Conservation (phyloP, 306 rosid species). For the Acmispon strigosus region DNA sequence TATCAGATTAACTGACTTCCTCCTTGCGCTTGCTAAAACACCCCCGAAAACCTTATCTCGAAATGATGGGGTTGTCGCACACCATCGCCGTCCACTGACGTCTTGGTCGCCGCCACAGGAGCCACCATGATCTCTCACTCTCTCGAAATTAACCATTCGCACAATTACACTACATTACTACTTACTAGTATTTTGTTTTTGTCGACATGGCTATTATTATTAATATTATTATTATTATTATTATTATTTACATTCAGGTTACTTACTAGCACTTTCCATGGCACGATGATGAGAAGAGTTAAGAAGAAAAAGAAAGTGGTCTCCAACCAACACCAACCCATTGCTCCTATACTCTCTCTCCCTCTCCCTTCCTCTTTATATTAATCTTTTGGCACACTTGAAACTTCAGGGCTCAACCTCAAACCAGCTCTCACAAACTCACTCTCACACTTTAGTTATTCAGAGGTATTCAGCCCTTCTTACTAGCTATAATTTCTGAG, state of each 20-base stretch:
- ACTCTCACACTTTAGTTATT: too few species aligned
- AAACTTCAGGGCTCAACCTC: constrained; percentile 56
- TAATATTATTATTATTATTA: background rate
- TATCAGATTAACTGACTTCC: too few species aligned
- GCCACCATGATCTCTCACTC: too few species aligned
- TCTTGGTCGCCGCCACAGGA: too few species aligned
- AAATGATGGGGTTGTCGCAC: too few species aligned
- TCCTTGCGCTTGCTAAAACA: too few species aligned
- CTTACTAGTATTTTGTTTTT: background rate
- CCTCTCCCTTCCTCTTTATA: constrained; percentile 37
- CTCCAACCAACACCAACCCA: constrained; percentile 57
- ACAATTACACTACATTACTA: too few species aligned
- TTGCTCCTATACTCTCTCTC: background rate
- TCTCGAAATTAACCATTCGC: too few species aligned
- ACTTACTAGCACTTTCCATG: constrained; percentile 37
- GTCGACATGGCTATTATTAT: background rate
- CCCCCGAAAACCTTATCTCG: too few species aligned
- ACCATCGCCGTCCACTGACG: too few species aligned
- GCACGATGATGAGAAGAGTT: constrained; percentile 21
- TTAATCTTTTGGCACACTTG: constrained; percentile 29
- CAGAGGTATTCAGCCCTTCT: too few species aligned
- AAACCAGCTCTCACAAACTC: constrained; percentile 15
- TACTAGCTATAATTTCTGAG: too few species aligned
- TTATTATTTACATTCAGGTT: background rate
- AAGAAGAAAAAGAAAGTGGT: constrained; percentile 48